Conservation (phyloP, 2,329 filamentous ascomycete species). For the Emergomyces orientalis region DNA sequence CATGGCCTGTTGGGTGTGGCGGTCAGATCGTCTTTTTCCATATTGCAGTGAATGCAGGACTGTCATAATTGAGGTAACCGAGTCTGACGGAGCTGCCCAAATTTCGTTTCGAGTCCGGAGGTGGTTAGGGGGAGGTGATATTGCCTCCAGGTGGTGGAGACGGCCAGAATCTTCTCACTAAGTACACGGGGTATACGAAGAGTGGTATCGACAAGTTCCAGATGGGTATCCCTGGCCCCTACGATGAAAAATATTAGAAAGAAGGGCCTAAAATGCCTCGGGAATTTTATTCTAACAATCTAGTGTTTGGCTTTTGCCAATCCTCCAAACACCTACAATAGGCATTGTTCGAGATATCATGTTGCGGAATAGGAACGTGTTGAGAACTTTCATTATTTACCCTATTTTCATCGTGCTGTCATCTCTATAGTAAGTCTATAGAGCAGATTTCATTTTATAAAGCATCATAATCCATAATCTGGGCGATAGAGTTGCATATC, state of each 20-base stretch:
- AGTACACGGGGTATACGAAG: neutral
- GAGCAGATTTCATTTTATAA: neutral
- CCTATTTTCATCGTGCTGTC: neutral
- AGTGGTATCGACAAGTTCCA: neutral
- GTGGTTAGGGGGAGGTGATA: neutral
- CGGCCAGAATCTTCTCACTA: neutral
- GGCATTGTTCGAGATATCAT: neutral
- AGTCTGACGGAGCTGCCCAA: neutral
- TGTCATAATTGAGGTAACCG: neutral
- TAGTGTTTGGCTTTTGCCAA: neutral
- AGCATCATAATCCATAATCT: neutral
- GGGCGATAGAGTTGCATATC: neutral
- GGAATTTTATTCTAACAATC: neutral
- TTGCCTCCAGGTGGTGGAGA: neutral
- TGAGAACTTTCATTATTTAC: neutral
- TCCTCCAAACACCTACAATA: neutral
- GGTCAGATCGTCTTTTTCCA: too few relatives aligned
- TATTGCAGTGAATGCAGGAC: too few relatives aligned
- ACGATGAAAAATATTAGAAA: too few relatives aligned
- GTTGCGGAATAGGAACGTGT: neutral
- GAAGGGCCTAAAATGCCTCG: too few relatives aligned
- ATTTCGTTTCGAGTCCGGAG: neutral
- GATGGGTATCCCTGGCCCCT: neutral
- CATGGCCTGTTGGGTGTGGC: too few relatives aligned
- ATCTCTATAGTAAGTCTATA: neutral